Evolutionary conservation across 2,329 filamentous ascomycete genomes (phyloP).

Genomic region (Emergomyces pasteurianus): DNA sequence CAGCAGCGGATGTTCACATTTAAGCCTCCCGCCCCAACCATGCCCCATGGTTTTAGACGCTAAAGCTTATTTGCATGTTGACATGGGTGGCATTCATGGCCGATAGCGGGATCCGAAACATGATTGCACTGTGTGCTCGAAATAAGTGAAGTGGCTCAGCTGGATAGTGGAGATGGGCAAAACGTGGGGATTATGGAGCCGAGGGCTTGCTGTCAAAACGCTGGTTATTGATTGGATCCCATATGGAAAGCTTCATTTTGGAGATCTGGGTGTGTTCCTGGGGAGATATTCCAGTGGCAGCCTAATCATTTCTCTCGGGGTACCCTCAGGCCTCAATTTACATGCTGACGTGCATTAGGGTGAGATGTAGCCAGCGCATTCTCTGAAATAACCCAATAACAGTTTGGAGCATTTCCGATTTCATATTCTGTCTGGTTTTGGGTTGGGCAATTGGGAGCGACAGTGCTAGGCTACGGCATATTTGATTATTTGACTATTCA

Average conservation of each 20-base stretch:
- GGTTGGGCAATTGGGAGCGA: not conserved
- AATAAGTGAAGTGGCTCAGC: too few species aligned
- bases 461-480: not conserved
- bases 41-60: not conserved
- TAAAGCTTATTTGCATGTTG: not conserved
- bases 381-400: not conserved
- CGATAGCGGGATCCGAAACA: not conserved
- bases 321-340: not conserved
- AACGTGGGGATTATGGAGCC: not conserved
- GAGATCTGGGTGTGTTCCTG: too few species aligned
- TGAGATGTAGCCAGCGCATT: not conserved
- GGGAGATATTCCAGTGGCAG: not conserved
- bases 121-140: too few species aligned
- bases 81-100: not conserved
- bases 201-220: not conserved
- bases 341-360: not conserved
- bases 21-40: not conserved
- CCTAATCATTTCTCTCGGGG: not conserved
- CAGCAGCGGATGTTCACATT: not conserved
- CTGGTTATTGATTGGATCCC: not conserved
- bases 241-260: too few species aligned
- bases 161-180: not conserved
- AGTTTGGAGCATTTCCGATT: too few species aligned
- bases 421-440: not conserved
- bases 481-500: not conserved